Conservation (phyloP, 2,329 filamentous ascomycete genomes). For the Teratosphaeriaceae sp. region DNA sequence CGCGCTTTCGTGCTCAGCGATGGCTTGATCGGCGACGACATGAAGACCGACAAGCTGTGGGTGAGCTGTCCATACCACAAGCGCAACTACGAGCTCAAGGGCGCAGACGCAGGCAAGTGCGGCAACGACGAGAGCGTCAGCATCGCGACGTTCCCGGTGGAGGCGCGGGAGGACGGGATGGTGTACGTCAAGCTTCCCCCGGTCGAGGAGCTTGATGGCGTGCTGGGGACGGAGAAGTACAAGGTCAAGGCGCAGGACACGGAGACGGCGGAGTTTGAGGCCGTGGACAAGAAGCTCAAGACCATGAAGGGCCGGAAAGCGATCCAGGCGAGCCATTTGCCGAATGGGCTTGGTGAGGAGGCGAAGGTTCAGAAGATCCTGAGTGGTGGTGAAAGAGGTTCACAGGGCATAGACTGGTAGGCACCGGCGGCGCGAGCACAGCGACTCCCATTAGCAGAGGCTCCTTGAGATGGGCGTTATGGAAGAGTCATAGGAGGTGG, state of each 20-base stretch:
- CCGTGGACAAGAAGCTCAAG: conserved; percentile 51
- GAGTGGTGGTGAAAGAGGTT: conserved; percentile 39
- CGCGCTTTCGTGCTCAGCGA: conserved; percentile 84
- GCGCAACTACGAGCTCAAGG: conserved; percentile 73
- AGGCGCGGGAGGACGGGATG: conserved; percentile 68
- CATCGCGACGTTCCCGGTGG: conserved; percentile 74
- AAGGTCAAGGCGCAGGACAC: conserved; percentile 64
- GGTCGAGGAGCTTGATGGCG: conserved; percentile 69
- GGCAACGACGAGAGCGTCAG: conserved; percentile 67
- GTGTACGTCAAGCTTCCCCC: conserved; percentile 77
- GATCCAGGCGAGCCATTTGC: conserved; percentile 38
- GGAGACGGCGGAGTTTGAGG: conserved; percentile 41
- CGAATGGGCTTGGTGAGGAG: conserved; percentile 37
- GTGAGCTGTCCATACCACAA: conserved; percentile 86
- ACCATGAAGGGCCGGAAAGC: conserved; percentile 47
- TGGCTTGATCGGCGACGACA: conserved; percentile 68
- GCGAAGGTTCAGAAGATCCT: conserved; percentile 39
- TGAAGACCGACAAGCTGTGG: conserved; percentile 60
- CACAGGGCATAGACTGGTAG: conserved; percentile 41
- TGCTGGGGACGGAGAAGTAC: conserved; percentile 73
- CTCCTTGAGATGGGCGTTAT: too few relatives aligned
- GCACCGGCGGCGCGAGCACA: not conserved
- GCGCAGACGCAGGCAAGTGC: conserved; percentile 61
- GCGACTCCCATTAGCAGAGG: too few relatives aligned
- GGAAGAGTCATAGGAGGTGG: too few relatives aligned